Evolutionary conservation across 345 rosid species (phyloP), one percentile per base, ranked within the genome.

Genomic region (Boechera stricta): DNA sequence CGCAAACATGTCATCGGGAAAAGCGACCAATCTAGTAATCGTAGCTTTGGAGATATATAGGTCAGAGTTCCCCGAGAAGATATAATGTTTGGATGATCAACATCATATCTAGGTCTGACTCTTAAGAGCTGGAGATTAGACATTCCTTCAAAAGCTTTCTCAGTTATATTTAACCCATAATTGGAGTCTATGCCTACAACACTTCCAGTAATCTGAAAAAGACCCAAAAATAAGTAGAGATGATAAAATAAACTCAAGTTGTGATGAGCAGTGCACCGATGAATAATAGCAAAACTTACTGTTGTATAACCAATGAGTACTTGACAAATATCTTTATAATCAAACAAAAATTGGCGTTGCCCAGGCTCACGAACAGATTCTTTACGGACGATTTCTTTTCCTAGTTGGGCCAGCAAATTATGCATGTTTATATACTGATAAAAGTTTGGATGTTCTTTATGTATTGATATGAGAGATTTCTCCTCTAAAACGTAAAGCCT

Each of bases 341-440:
- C 15, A 67, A 65, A 51, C 18, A 77, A 36, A 28, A 80, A 49
- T 12, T 67, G 74, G 0, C 64, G 68, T 21, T 59, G 9, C 2
- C 55, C 58, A 59, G 78, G 74, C 2, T 60, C 41, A 42, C 12
- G 4, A 4, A 13, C 3, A 2, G 66, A 59, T 72, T 76, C 52
- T 47, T 51, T 33, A 0, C 35, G 79, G 7, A 69, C 45, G 51
- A 78, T 53, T 11, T 64, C 57, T 60, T 63, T 2, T 8, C 82
- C 79, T 69, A 81, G 35, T 28, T 76, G 71, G 31, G 33, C 70
- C 8, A 76, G 51, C 57, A 73, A 60, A 69, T 69, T 64, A 69
- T 80, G 81, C 76, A 82, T 73, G 0, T 24, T 0, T 3, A 80
- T 21, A 21, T 21, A 21, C 24, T 21, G 24, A 1, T 1, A 3